Evolutionary conservation across 805 yeast genomes (phyloP).

Genomic region (Kurtzmaniella cleridarum): DNA sequence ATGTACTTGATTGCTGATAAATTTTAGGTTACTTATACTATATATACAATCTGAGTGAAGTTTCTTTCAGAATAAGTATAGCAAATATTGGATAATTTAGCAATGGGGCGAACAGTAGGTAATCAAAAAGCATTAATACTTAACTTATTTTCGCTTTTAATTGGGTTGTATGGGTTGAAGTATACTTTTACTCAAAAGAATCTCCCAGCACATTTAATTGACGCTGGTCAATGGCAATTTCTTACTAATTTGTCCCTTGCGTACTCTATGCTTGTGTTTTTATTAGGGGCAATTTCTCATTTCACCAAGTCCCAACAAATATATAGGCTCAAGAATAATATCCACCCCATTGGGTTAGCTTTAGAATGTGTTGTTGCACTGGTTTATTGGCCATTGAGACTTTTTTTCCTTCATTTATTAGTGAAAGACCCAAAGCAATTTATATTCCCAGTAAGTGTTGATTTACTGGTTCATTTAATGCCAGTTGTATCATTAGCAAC

Average conservation of each 20-base stretch:
- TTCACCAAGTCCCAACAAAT: constrained; percentile 15
- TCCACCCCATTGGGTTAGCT: constrained; percentile 52
- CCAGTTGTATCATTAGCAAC: constrained; percentile 49
- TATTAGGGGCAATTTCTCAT: constrained; percentile 35
- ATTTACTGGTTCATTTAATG: constrained; percentile 53
- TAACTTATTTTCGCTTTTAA: constrained; percentile 17
- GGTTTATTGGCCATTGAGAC: constrained; percentile 65
- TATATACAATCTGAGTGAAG: too few relatives aligned
- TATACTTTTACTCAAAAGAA: constrained; percentile 11
- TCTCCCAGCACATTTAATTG: constrained; percentile 45
- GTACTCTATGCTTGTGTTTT: constrained; percentile 40
- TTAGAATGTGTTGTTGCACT: constrained; percentile 56
- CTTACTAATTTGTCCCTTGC: constrained; percentile 60
- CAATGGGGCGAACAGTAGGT: constrained; percentile 21
- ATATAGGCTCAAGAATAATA: constrained; percentile 30
- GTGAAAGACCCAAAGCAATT: constrained; percentile 26
- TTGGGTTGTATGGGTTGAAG: constrained; percentile 26
- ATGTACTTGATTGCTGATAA: too few relatives aligned
- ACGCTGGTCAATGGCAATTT: constrained; percentile 69
- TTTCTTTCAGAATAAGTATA: not conserved
- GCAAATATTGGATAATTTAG: not conserved
- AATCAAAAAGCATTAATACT: constrained; percentile 21
- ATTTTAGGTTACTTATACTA: too few relatives aligned
- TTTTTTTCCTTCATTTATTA: constrained; percentile 48
- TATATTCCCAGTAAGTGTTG: constrained; percentile 45